Evolutionary conservation across 176 grass and related monocot species (phyloP).

Genomic region (Echinochloa phyllopogon): DNA sequence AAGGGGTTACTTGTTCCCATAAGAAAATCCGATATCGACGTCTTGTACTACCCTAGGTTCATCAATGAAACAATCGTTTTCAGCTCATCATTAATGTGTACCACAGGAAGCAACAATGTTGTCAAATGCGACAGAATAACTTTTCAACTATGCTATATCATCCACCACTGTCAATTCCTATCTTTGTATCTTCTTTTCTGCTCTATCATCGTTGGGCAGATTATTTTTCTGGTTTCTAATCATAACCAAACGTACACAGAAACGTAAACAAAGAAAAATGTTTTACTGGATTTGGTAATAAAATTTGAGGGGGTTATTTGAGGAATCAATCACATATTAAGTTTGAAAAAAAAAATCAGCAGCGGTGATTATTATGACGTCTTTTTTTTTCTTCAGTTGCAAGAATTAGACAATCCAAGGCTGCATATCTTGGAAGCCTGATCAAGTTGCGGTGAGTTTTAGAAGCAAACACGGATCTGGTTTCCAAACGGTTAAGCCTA

Average conservation of each 20-base stretch:
- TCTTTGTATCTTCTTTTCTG: conserved; percentile 11
- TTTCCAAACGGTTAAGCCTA: conserved; percentile 16
- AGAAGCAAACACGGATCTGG: background rate
- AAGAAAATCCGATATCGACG: conserved; percentile 40
- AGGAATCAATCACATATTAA: background rate
- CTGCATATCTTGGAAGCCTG: conserved; percentile 10
- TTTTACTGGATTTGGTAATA: background rate
- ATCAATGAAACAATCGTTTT: conserved; percentile 40
- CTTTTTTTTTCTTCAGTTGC: conserved; percentile 6
- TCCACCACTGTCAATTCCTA: conserved; percentile 23
- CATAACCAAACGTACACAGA: background rate
- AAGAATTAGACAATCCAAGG: background rate
- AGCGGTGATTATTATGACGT: background rate
- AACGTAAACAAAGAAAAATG: background rate
- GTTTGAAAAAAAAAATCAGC: background rate
- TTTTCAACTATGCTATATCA: conserved; percentile 26
- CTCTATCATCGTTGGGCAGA: conserved; percentile 23
- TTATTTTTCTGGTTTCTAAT: conserved; percentile 8
- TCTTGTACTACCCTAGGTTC: conserved; percentile 18
- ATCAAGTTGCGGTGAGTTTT: conserved; percentile 7
- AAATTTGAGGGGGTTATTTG: too few relatives aligned
- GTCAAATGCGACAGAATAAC: conserved; percentile 19
- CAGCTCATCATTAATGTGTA: conserved; percentile 50
- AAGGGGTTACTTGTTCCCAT: conserved; percentile 28
- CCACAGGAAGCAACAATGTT: conserved; percentile 51